These are phyloP conservation scores for Ceriops decandra DNA, from an alignment of 345 rosid species.

Conservation along the genomic window DNA sequence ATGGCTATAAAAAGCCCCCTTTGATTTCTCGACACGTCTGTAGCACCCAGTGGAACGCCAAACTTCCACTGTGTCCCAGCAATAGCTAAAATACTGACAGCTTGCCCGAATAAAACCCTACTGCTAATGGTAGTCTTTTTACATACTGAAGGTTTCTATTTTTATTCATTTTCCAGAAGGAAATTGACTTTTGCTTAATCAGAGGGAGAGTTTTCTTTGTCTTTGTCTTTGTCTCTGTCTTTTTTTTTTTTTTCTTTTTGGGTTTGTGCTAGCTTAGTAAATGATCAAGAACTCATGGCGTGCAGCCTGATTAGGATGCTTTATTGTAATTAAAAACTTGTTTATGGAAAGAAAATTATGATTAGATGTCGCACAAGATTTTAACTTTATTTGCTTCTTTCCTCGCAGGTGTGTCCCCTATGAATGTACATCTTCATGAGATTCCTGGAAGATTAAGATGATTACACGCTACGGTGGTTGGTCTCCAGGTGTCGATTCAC, in stretches of 20 bases:
- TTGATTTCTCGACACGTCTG: neutral
- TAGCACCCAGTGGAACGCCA: slow-evolving; percentile 4
- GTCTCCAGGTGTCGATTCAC: neutral
- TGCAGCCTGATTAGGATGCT: slow-evolving; percentile 12
- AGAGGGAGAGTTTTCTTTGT: too few species aligned
- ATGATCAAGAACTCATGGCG: slow-evolving; percentile 4
- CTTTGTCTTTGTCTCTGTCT: too few species aligned
- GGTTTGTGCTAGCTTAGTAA: too few species aligned
- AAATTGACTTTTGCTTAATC: neutral
- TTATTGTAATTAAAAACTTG: slow-evolving; percentile 20
- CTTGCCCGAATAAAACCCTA: too few species aligned
- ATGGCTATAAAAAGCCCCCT: too few species aligned
- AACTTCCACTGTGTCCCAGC: neutral
- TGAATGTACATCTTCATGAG: neutral
- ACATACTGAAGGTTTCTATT: neutral
- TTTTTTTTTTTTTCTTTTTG: too few species aligned
- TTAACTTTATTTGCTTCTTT: neutral
- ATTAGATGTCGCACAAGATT: slow-evolving; percentile 1
- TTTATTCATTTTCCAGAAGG: neutral
- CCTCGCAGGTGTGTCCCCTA: neutral
- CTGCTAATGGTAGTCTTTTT: neutral
- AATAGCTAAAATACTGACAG: too few species aligned
- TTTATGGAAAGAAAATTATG: slow-evolving; percentile 4
- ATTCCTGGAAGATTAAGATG: slow-evolving; percentile 27
- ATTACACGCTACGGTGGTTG: neutral